Conservation (phyloP, 1,139 yeast genomes). For the Hyphopichia buzzinii region DNA sequence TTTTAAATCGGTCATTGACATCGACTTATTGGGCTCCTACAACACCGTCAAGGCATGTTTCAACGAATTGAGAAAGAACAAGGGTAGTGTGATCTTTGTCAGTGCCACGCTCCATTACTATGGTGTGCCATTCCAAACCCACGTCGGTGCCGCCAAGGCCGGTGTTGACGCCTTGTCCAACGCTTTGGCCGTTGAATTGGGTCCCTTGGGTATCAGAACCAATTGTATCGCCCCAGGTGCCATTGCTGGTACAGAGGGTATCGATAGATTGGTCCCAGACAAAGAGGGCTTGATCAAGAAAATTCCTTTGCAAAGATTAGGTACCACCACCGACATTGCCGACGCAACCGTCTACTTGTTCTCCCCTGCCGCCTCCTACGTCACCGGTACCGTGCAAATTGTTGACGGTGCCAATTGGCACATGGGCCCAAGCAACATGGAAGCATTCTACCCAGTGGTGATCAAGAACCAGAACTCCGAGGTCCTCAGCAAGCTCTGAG, state of each 20-base stretch:
- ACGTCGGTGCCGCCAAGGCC: constrained; percentile 92
- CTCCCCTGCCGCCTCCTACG: constrained; percentile 71
- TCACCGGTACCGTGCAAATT: constrained; percentile 71
- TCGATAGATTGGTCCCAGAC: constrained; percentile 48
- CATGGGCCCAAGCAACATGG: constrained; percentile 41
- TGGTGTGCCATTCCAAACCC: constrained; percentile 83
- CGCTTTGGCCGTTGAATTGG: constrained; percentile 82
- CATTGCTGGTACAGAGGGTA: constrained; percentile 79
- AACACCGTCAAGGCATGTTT: constrained; percentile 83
- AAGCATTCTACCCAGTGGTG: constrained; percentile 32
- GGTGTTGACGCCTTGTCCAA: constrained; percentile 86
- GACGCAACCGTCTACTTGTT: constrained; percentile 79
- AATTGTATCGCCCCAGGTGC: constrained; percentile 90
- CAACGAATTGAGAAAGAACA: constrained; percentile 58
- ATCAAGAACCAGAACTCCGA: constrained; percentile 17
- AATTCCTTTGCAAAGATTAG: constrained; percentile 75
- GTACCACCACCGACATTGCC: constrained; percentile 75
- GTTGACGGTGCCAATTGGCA: constrained; percentile 94
- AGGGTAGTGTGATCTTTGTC: constrained; percentile 75
- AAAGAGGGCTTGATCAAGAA: constrained; percentile 29
- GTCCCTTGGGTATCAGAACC: constrained; percentile 78
- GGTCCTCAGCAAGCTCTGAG: constrained; percentile 10
- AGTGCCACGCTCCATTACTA: constrained; percentile 85
- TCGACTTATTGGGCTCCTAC: constrained; percentile 82
- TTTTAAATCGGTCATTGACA: constrained; percentile 78